Evolutionary conservation across 192 early-diverging fungal species (phyloP).

Genomic region (Coemansia sp.): DNA sequence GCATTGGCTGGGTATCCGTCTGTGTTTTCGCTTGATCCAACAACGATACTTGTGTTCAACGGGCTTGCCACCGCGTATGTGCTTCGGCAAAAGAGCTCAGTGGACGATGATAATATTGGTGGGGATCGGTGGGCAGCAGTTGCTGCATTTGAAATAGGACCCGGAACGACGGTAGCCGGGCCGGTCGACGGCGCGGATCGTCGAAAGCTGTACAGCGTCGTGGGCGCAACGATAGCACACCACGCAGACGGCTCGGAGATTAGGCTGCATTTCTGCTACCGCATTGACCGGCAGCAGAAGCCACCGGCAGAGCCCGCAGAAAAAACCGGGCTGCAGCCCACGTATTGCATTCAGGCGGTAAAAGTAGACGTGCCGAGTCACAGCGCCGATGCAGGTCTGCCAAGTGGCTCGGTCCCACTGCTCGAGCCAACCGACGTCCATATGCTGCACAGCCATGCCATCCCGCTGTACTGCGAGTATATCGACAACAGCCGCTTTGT

Average conservation of each 20-base stretch:
- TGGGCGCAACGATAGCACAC: conserved; percentile 19
- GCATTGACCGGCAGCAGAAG: conserved; percentile 5
- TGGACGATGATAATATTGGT: background rate
- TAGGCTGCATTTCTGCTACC: conserved; percentile 30
- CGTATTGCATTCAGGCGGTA: conserved; percentile 34
- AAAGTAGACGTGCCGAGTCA: conserved; percentile 14
- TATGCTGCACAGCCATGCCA: conserved; percentile 41
- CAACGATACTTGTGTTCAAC: conserved; percentile 33
- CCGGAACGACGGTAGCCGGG: conserved; percentile 32
- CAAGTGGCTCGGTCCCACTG: background rate
- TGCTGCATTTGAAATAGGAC: conserved; percentile 31
- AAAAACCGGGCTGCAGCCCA: conserved; percentile 1
- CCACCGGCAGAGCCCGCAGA: background rate
- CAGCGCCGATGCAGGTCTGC: background rate
- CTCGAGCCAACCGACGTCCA: conserved; percentile 7
- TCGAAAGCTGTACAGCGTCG: conserved; percentile 22
- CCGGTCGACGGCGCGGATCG: conserved; percentile 5
- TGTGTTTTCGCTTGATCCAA: conserved; percentile 14
- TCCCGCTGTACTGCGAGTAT: conserved; percentile 44
- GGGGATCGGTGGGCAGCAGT: conserved; percentile 16
- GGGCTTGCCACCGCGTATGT: conserved; percentile 34
- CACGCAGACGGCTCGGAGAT: conserved; percentile 1
- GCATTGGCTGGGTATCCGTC: conserved; percentile 35
- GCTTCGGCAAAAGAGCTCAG: conserved; percentile 2
- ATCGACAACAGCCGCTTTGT: conserved; percentile 18